phyloP scores from a whole-genome alignment of 306 rosid species.

The Psophocarpus tetragonolobus region DNA sequence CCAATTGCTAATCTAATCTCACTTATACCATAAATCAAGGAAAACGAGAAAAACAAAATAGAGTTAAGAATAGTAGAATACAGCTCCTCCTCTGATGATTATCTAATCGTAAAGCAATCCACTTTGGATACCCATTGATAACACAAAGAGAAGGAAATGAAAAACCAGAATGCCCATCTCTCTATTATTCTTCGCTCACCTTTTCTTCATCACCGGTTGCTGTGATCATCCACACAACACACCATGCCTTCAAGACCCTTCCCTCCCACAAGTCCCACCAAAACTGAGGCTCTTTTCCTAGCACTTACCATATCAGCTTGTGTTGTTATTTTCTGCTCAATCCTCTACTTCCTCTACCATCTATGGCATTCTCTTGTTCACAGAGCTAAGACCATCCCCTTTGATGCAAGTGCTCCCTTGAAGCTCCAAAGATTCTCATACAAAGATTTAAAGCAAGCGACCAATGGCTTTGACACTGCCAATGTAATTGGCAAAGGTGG shows the following conservation, averaged over 20 bases:
- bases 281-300: constrained; percentile 65
- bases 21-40: constrained; percentile 41
- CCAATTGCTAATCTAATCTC: constrained; percentile 39
- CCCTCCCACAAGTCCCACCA: constrained; percentile 58
- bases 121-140: constrained; percentile 62
- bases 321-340: constrained; percentile 64
- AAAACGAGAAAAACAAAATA: constrained; percentile 12
- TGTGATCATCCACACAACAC: constrained; percentile 24
- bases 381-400: constrained; percentile 79
- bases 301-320: constrained; percentile 83
- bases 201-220: constrained; percentile 35
- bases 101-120: constrained; percentile 76
- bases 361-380: constrained; percentile 70
- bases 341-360: constrained; percentile 76
- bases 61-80: constrained; percentile 37
- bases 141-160: constrained; percentile 27
- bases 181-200: constrained; percentile 17
- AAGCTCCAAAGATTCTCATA: constrained; percentile 81
- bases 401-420: constrained; percentile 77
- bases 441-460: constrained; percentile 77
- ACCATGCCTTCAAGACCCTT: constrained; percentile 84
- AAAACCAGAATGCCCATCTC: constrained; percentile 36
- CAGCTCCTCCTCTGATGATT: constrained; percentile 43
- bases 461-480: constrained; percentile 61
- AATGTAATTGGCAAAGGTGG: constrained; percentile 96